Evolutionary conservation across 805 yeast genomes (phyloP).

Genomic region (Torulaspora delbrueckii): DNA sequence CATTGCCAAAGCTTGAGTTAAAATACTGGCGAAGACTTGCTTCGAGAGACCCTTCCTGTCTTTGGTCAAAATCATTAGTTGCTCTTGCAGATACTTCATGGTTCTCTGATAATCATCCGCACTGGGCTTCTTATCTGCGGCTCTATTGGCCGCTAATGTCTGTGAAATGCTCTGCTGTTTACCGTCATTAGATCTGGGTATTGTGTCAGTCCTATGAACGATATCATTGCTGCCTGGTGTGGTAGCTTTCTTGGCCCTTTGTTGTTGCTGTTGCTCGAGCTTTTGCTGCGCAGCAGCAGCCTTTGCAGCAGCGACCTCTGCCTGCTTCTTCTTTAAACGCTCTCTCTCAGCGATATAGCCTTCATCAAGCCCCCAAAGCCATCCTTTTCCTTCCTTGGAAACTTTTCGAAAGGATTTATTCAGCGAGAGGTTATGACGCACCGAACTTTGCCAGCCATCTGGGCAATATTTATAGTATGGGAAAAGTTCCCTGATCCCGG

Average conservation of each 20-base stretch:
- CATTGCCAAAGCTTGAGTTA: constrained; percentile 88
- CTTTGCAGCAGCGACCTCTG: constrained; percentile 57
- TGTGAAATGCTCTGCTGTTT: constrained; percentile 37
- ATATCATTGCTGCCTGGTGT: constrained; percentile 7
- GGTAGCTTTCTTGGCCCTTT: constrained; percentile 29
- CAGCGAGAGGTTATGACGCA: constrained; percentile 80
- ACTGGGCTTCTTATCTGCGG: constrained; percentile 28
- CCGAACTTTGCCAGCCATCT: constrained; percentile 96
- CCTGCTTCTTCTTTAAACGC: constrained; percentile 59
- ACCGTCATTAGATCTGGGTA: constrained; percentile 16
- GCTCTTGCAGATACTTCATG: constrained; percentile 78
- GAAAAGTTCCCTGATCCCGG: constrained; percentile 77
- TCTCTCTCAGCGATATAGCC: constrained; percentile 80
- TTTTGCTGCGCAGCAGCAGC: constrained; percentile 52
- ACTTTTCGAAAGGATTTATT: constrained; percentile 81
- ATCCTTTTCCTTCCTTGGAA: constrained; percentile 85
- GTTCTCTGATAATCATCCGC: constrained; percentile 47
- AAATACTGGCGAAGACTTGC: constrained; percentile 73
- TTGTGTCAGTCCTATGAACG: constrained; percentile 5
- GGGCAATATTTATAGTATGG: constrained; percentile 93
- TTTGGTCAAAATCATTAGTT: constrained; percentile 72
- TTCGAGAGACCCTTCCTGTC: constrained; percentile 72
- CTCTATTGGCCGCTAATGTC: constrained; percentile 31
- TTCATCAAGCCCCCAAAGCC: constrained; percentile 92
- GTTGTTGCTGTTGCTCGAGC: constrained; percentile 48